Percentiles rank a stretch among this genome's conserved stretches.
Conservation (phyloP, 768 basidiomycete species). For the Pisolithus tinctorius region DNA sequence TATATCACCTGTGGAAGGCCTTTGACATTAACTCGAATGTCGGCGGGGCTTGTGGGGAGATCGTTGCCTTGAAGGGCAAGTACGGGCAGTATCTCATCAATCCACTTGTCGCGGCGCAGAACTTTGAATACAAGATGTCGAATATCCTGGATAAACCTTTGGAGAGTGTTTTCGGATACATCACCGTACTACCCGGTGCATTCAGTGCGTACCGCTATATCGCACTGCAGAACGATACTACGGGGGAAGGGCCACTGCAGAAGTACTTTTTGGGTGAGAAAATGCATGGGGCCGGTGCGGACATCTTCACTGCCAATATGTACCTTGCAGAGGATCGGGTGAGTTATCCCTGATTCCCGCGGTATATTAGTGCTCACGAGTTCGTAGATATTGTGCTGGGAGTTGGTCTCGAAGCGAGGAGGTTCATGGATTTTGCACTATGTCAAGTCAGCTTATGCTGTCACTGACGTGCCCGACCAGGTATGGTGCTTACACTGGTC, state of each 20-base stretch:
- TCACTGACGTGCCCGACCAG: conserved; percentile 91
- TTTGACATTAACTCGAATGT: conserved; percentile 91
- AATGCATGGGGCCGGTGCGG: conserved; percentile 82
- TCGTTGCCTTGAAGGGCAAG: conserved; percentile 85
- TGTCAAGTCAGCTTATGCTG: conserved; percentile 89
- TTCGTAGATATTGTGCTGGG: conserved; percentile 86
- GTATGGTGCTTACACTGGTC: conserved; percentile 27
- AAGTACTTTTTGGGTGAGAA: conserved; percentile 98
- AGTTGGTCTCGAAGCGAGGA: conserved; percentile 90
- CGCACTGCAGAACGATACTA: conserved; percentile 79
- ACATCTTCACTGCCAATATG: conserved; percentile 96
- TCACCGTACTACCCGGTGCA: conserved; percentile 88
- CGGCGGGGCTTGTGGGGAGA: conserved; percentile 94
- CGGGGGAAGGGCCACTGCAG: conserved; percentile 82
- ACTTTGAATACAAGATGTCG: conserved; percentile 92
- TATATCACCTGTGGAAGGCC: conserved; percentile 93
- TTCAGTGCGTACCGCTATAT: conserved; percentile 91
- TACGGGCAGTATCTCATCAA: conserved; percentile 75
- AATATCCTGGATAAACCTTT: conserved; percentile 92
- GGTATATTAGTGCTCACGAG: conserved; percentile 1
- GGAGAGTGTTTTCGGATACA: conserved; percentile 89
- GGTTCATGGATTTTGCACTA: conserved; percentile 92
- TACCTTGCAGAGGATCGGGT: conserved; percentile 88
- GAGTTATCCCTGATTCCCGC: conserved; percentile 15
- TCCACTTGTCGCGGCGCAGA: conserved; percentile 85